Percentiles rank a stretch among this genome's conserved stretches.
phyloP scores from a whole-genome alignment of 2,329 filamentous ascomycete species.

The Macrophomina phaseolina region DNA sequence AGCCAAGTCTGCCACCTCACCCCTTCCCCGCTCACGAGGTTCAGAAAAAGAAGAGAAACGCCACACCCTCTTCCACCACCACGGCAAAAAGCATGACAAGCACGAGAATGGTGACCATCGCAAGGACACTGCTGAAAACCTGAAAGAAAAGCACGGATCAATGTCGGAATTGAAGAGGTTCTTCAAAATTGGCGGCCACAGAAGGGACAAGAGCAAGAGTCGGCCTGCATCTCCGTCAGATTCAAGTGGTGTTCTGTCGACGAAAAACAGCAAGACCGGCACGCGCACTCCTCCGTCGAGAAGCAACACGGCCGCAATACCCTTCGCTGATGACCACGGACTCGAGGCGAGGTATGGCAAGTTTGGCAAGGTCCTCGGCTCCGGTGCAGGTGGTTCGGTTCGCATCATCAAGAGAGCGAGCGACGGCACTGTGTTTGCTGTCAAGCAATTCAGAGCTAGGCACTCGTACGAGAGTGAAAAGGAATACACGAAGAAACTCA shows the following conservation, averaged over 20 bases:
- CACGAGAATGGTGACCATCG: conserved; percentile 52
- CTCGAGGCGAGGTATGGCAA: conserved; percentile 93
- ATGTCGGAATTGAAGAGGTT: conserved; percentile 98
- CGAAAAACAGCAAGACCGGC: conserved; percentile 51
- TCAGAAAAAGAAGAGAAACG: conserved; percentile 55
- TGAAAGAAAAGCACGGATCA: conserved; percentile 64
- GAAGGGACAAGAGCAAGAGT: conserved; percentile 63
- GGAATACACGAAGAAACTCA: conserved; percentile 98
- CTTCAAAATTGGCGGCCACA: conserved; percentile 77
- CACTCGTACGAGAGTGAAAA: conserved; percentile 93
- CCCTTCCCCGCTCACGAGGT: conserved; percentile 52
- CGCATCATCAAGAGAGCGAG: conserved; percentile 91
- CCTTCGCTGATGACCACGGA: conserved; percentile 93
- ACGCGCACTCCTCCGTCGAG: conserved; percentile 45
- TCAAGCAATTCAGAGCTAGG: conserved; percentile 92
- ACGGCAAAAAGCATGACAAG: conserved; percentile 55
- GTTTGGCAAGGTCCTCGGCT: conserved; percentile 89
- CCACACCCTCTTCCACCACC: conserved; percentile 61
- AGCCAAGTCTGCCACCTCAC: conserved; percentile 39
- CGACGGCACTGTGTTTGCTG: conserved; percentile 92
- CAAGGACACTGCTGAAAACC: conserved; percentile 47
- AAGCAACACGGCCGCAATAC: conserved; percentile 56
- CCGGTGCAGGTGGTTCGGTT: conserved; percentile 92
- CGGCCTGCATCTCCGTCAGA: conserved; percentile 63
- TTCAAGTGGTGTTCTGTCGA: conserved; percentile 51